Evolutionary conservation across 2,329 filamentous ascomycete species (phyloP).

Genomic region (Aspergillus pseudonomiae): DNA sequence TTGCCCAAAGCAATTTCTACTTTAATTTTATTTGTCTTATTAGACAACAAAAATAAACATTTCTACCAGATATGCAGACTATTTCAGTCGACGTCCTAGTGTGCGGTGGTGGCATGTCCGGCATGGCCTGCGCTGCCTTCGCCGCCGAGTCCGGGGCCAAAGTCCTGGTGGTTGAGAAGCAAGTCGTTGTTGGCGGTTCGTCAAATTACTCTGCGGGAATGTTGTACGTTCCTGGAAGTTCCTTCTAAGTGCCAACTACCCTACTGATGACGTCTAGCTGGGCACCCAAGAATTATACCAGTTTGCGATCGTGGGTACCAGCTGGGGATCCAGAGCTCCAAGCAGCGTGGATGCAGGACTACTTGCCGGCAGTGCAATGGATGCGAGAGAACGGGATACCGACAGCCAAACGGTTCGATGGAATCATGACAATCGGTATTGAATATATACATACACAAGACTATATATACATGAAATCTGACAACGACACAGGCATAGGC

Average conservation of each 20-base stretch:
- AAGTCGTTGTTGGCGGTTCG: constrained; percentile 26
- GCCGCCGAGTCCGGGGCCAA: constrained; percentile 28
- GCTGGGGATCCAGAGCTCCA: constrained; percentile 28
- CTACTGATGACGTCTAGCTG: constrained; percentile 20
- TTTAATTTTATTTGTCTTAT: background rate
- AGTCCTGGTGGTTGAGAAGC: constrained; percentile 30
- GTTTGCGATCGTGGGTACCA: constrained; percentile 29
- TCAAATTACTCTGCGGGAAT: constrained; percentile 32
- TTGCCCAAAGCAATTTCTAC: background rate
- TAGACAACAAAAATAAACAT: background rate
- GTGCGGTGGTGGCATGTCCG: constrained; percentile 35
- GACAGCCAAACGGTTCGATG: constrained; percentile 27
- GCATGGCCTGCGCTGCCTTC: constrained; percentile 32
- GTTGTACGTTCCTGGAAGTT: constrained; percentile 21
- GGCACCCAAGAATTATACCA: constrained; percentile 27
- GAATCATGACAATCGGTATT: constrained; percentile 34
- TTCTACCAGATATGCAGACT: constrained; percentile 17
- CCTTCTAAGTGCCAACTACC: background rate
- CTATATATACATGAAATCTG: background rate
- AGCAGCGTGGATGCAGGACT: constrained; percentile 29
- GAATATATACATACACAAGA: background rate
- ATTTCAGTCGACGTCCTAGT: constrained; percentile 28
- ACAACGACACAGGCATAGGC: constrained; percentile 22
- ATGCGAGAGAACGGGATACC: constrained; percentile 32
- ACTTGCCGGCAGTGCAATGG: constrained; percentile 32